Evolutionary conservation across 768 basidiomycete genomes (phyloP).

Genomic region (Pisolithus albus): DNA sequence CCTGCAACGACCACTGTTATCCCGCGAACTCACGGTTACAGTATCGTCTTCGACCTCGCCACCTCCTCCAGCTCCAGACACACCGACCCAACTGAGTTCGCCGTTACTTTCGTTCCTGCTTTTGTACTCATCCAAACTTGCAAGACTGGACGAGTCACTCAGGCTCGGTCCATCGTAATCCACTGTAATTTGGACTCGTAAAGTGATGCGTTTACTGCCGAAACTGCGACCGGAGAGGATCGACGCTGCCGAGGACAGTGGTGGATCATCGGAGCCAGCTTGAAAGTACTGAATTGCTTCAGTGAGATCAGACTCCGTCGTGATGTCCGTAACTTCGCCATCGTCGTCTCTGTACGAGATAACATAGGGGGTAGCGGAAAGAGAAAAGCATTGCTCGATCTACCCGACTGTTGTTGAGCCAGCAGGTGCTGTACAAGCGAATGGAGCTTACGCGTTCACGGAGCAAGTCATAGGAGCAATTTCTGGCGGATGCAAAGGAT

Average conservation of each 20-base stretch:
- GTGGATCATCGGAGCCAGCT: conserved; percentile 65
- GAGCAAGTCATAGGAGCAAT: conserved; percentile 71
- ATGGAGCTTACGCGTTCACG: conserved; percentile 55
- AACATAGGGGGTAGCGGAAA: conserved; percentile 60
- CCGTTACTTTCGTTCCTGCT: conserved; percentile 52
- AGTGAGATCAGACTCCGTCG: conserved; percentile 64
- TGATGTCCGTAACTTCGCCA: conserved; percentile 65
- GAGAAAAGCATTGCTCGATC: conserved; percentile 82
- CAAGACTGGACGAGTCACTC: conserved; percentile 80
- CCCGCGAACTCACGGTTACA: conserved; percentile 68
- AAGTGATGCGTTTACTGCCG: conserved; percentile 61
- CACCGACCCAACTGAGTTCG: conserved; percentile 38
- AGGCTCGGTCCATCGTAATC: conserved; percentile 91
- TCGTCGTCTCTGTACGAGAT: conserved; percentile 89
- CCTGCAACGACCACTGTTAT: conserved; percentile 29
- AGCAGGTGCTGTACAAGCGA: neutral
- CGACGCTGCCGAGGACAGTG: conserved; percentile 66
- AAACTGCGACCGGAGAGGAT: conserved; percentile 62
- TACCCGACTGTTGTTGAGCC: conserved; percentile 23
- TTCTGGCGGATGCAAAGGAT: conserved; percentile 70
- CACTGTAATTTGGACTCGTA: conserved; percentile 69
- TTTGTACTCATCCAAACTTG: conserved; percentile 68
- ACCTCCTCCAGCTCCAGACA: conserved; percentile 35
- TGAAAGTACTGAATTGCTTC: conserved; percentile 88
- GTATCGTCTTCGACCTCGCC: conserved; percentile 62